These are phyloP conservation scores for Taphrina communis DNA, from an alignment of 1,139 yeast genomes.

Conservation along the genomic window DNA sequence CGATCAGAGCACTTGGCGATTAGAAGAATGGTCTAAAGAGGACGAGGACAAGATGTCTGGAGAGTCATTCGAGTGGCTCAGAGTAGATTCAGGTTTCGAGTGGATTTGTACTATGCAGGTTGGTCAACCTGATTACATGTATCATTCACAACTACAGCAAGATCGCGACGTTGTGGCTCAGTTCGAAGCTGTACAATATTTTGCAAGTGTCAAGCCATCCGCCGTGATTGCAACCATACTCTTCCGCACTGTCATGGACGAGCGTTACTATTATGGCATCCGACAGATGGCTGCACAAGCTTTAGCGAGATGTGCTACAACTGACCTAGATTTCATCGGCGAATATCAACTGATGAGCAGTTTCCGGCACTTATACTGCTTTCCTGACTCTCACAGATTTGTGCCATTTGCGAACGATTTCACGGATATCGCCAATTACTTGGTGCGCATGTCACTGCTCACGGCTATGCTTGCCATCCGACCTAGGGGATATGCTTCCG, in stretches of 20 bases:
- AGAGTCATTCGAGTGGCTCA: constrained; percentile 96
- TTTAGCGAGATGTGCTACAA: constrained; percentile 68
- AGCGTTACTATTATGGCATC: constrained; percentile 85
- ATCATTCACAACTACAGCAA: constrained; percentile 86
- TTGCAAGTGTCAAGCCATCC: constrained; percentile 67
- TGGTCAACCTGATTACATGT: constrained; percentile 94
- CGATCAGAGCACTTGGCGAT: constrained; percentile 73
- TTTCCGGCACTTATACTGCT: constrained; percentile 74
- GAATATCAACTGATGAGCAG: constrained; percentile 72
- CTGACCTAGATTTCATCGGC: constrained; percentile 71
- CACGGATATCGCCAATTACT: constrained; percentile 67
- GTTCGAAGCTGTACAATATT: constrained; percentile 76
- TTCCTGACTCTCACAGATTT: constrained; percentile 57
- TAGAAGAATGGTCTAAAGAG: constrained; percentile 73
- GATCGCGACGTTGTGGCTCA: constrained; percentile 98
- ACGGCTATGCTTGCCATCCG: constrained; percentile 64
- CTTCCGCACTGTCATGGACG: constrained; percentile 80
- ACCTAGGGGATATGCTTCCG: constrained; percentile 68
- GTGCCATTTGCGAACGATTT: constrained; percentile 85
- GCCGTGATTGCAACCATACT: constrained; percentile 75
- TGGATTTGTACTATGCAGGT: constrained; percentile 87
- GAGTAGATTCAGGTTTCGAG: constrained; percentile 96
- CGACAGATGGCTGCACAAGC: constrained; percentile 87
- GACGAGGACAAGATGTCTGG: constrained; percentile 71
- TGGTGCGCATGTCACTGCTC: constrained; percentile 73